Base-by-base conservation (phyloP, 371 early-diverging fungal species). In the Apophysomyces elegans region DNA sequence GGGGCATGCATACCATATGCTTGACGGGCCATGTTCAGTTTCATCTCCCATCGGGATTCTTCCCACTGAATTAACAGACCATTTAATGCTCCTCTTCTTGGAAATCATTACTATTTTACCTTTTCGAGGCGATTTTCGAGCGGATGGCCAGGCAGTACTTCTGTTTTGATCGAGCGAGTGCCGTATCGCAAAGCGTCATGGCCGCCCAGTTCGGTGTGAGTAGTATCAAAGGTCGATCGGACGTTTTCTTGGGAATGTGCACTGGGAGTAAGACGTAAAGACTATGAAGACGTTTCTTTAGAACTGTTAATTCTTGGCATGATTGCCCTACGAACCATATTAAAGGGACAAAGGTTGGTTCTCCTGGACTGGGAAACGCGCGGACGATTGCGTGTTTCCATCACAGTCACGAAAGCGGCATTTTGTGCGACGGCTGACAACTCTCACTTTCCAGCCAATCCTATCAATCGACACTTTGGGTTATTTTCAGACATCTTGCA, bases 1-100 rank as follows among this genome's bases (percentile, higher is more conserved):
- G 97, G 98, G 16, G 92, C 90, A 68, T 96, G 96, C 70, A 94
- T 77, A 44, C 97, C 98, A 70, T 91, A 91, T 43, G 88, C 74
- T 70, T 86, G 85, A 54, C 94, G 89, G 58, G 91, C 89, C 88
- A 95, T 83, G 65, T 86, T 85, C 63, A 93, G 74, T 75, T 92
- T 91, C 50, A 93, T 81, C 70, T 92, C 86, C 69, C 88, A 81
- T 74, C 94, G 94, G 62, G 95, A 91, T 72, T 83, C 86, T 50
- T 91, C 86, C 94, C 95, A 95, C 93, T 93, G 71, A 43, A 65
- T 32, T 58, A 36, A 16, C 58, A 5, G 58, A 9, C 37, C 44
- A 67, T 46, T 32, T 18, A 39, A 0, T 54, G 12, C 16, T 21
- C 11, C 9, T 5, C 5, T 21, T 11, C 5, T 1, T 21, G 2